Conservation (phyloP, 768 basidiomycete genomes). For the Royoungia palumana region DNA sequence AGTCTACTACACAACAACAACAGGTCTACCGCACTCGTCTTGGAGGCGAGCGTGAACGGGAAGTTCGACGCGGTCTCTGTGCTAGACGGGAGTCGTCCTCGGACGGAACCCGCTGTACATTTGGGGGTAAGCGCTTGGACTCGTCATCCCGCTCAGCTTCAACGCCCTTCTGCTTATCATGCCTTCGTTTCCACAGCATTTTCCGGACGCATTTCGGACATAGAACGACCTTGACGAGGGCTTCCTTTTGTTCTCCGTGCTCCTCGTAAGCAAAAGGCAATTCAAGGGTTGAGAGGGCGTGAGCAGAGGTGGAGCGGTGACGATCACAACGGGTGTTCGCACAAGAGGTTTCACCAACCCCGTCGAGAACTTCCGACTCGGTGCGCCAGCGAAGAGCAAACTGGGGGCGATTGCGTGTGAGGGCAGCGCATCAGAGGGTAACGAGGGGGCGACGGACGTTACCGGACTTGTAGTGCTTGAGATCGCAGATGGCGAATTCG, state of each 20-base stretch:
- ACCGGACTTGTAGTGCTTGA: constrained; percentile 94
- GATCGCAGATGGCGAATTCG: constrained; percentile 88
- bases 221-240: constrained; percentile 88
- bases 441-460: constrained; percentile 49
- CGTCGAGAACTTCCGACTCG: constrained; percentile 82
- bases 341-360: constrained; percentile 84
- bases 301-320: constrained; percentile 41
- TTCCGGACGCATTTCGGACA: constrained; percentile 79
- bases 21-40: constrained; percentile 2
- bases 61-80: constrained; percentile 7
- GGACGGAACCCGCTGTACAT: too few relatives aligned
- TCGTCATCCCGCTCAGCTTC: background rate
- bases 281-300: constrained; percentile 69
- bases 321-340: constrained; percentile 82
- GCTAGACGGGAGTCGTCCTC: too few relatives aligned
- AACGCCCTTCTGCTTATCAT: constrained; percentile 44
- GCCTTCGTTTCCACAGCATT: constrained; percentile 79
- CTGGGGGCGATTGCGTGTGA: constrained; percentile 33
- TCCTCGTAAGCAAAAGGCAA: constrained; percentile 89
- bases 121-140: too few relatives aligned
- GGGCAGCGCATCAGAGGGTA: background rate
- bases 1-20: background rate
- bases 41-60: constrained; percentile 32
- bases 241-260: constrained; percentile 67
- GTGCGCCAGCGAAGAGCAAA: constrained; percentile 94